phyloP scores from a whole-genome alignment of 768 basidiomycete genomes.

The Tricholoma saponaceum region DNA sequence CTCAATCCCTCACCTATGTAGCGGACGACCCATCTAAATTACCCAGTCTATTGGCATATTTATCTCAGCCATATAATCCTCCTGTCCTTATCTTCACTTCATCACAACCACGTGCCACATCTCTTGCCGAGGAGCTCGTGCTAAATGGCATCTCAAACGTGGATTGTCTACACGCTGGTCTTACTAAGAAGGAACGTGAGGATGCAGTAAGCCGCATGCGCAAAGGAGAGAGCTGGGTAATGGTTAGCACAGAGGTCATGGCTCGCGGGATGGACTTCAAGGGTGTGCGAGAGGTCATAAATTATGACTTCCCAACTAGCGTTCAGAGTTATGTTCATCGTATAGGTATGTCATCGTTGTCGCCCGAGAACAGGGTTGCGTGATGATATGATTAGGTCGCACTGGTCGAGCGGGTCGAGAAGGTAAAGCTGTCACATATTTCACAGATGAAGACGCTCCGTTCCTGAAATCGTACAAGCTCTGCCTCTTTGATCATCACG shows the following conservation, averaged over 20 bases:
- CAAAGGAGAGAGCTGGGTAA: constrained; percentile 87
- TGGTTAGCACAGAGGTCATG: constrained; percentile 97
- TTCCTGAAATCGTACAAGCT: constrained; percentile 78
- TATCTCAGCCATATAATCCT: constrained; percentile 81
- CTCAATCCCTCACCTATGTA: constrained; percentile 87
- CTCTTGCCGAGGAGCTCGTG: constrained; percentile 76
- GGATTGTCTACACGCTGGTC: constrained; percentile 87
- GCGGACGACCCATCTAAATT: constrained; percentile 94
- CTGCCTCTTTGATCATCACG: neutral
- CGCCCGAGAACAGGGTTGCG: neutral
- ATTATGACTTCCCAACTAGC: constrained; percentile 95
- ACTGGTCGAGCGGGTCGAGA: constrained; percentile 92
- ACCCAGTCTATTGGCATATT: constrained; percentile 76
- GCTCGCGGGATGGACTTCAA: constrained; percentile 98
- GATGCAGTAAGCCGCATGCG: constrained; percentile 83
- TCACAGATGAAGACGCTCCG: constrained; percentile 89
- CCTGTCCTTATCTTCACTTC: constrained; percentile 91
- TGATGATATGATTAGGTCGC: constrained; percentile 52
- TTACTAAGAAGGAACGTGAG: constrained; percentile 85
- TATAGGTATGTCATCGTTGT: constrained; percentile 54
- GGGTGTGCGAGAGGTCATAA: constrained; percentile 90
- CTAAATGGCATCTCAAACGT: constrained; percentile 77
- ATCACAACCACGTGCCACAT: constrained; percentile 79
- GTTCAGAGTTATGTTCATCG: constrained; percentile 96
- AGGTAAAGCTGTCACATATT: constrained; percentile 94